These are phyloP conservation scores for Eucalyptus camaldulensis DNA, from an alignment of 345 rosid genomes.

Conservation along the genomic window DNA sequence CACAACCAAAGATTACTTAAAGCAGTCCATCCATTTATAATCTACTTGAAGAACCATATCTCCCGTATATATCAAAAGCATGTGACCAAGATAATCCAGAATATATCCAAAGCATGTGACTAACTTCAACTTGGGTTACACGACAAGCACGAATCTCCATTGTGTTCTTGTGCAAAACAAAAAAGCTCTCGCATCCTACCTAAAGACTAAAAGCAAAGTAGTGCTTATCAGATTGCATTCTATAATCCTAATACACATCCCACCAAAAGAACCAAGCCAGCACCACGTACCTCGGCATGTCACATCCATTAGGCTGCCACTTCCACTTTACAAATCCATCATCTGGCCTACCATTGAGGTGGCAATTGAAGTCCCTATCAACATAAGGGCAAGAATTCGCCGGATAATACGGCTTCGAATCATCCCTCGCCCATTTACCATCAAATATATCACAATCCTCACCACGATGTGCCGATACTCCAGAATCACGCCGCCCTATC, in stretches of 20 bases:
- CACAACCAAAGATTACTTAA: neutral
- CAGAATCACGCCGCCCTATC: neutral
- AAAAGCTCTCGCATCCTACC: neutral
- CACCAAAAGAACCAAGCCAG: neutral
- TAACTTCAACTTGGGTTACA: neutral
- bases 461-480: neutral
- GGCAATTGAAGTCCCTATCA: constrained; percentile 72
- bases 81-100: neutral
- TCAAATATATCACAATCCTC: constrained; percentile 56
- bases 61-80: neutral
- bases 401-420: constrained; percentile 60
- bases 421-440: constrained; percentile 75
- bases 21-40: neutral
- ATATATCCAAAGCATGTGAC: neutral
- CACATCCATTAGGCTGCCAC: constrained; percentile 78
- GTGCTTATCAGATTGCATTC: neutral
- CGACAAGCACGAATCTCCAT: neutral
- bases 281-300: constrained; percentile 42
- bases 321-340: constrained; percentile 60
- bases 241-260: neutral
- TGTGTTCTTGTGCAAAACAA: neutral
- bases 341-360: constrained; percentile 64
- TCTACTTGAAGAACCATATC: neutral
- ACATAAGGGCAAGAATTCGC: constrained; percentile 69
- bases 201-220: neutral